These are phyloP conservation scores for Insectozyma bohioensis DNA, from an alignment of 1,139 yeast species.

Conservation along the genomic window DNA sequence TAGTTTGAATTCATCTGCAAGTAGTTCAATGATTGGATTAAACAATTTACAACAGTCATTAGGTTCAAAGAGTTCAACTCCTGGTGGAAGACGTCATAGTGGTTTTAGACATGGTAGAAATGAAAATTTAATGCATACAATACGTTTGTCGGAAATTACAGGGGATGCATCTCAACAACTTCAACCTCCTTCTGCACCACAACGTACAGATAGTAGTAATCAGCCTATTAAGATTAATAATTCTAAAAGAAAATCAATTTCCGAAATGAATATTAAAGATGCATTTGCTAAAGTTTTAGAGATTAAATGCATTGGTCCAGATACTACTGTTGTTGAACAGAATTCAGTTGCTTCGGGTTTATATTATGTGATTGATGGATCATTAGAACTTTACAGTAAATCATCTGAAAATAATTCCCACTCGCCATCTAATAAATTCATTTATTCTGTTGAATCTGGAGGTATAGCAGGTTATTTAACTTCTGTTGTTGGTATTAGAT, in stretches of 20 bases:
- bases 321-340: slow-evolving; percentile 59
- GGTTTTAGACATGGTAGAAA: slow-evolving; percentile 6
- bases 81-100: slow-evolving; percentile 5
- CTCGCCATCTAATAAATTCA: slow-evolving; percentile 17
- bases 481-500: slow-evolving; percentile 73
- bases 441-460: slow-evolving; percentile 69
- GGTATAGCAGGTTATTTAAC: slow-evolving; percentile 89
- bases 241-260: slow-evolving; percentile 5
- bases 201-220: neutral
- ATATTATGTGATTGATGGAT: slow-evolving; percentile 77
- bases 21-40: slow-evolving; percentile 10
- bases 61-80: slow-evolving; percentile 8
- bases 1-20: slow-evolving; percentile 12
- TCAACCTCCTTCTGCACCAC: slow-evolving; percentile 1
- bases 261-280: slow-evolving; percentile 38
- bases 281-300: slow-evolving; percentile 68
- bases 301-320: slow-evolving; percentile 54
- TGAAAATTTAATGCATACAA: slow-evolving; percentile 13
- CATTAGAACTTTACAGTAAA: slow-evolving; percentile 56
- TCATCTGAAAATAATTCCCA: slow-evolving; percentile 22
- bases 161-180: slow-evolving; percentile 2
- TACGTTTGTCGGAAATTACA: slow-evolving; percentile 8
- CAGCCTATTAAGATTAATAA: slow-evolving; percentile 1
- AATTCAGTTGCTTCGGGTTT: slow-evolving; percentile 71
- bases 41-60: slow-evolving; percentile 5